Evolutionary conservation across 2,329 filamentous ascomycete genomes (phyloP).

Genomic region (Verticillium klebahnii): DNA sequence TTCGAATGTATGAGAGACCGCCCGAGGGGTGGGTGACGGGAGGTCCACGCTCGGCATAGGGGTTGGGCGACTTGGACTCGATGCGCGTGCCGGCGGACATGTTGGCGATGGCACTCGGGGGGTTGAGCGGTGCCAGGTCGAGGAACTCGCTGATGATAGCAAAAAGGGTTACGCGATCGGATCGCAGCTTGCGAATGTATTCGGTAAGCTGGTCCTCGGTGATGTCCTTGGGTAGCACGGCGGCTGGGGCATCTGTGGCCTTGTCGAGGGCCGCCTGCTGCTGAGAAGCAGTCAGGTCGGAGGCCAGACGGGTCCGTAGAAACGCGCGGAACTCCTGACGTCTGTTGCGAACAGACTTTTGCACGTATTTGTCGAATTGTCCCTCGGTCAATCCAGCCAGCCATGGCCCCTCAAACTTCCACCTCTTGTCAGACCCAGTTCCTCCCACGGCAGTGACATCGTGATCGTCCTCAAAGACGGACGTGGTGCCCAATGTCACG

Average conservation of each 20-base stretch:
- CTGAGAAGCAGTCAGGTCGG: constrained; percentile 35
- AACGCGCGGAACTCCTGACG: constrained; percentile 52
- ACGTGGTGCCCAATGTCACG: constrained; percentile 17
- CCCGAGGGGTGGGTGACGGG: constrained; percentile 58
- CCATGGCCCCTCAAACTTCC: constrained; percentile 66
- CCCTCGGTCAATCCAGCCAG: constrained; percentile 59
- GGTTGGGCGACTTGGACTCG: constrained; percentile 23
- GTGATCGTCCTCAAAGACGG: constrained; percentile 55
- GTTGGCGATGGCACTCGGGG: constrained; percentile 21
- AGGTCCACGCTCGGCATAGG: constrained; percentile 50
- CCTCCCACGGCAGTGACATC: constrained; percentile 37
- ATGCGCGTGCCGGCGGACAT: constrained; percentile 18
- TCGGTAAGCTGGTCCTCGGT: constrained; percentile 46
- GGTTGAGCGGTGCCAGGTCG: constrained; percentile 52
- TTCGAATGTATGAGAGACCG: constrained; percentile 58
- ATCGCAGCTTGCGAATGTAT: constrained; percentile 48
- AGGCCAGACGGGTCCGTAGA: constrained; percentile 44
- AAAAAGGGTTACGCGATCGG: constrained; percentile 46
- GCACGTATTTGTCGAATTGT: constrained; percentile 52
- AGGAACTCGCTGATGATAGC: constrained; percentile 55
- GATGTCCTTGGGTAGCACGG: constrained; percentile 33
- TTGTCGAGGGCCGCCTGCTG: constrained; percentile 32
- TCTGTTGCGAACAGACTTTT: constrained; percentile 46
- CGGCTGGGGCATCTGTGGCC: constrained; percentile 23
- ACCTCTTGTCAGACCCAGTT: constrained; percentile 39